Evolutionary conservation across 2,329 filamentous ascomycete species (phyloP), one percentile per base, ranked within the genome.

Genomic region (Colletotrichum echinochloae): DNA sequence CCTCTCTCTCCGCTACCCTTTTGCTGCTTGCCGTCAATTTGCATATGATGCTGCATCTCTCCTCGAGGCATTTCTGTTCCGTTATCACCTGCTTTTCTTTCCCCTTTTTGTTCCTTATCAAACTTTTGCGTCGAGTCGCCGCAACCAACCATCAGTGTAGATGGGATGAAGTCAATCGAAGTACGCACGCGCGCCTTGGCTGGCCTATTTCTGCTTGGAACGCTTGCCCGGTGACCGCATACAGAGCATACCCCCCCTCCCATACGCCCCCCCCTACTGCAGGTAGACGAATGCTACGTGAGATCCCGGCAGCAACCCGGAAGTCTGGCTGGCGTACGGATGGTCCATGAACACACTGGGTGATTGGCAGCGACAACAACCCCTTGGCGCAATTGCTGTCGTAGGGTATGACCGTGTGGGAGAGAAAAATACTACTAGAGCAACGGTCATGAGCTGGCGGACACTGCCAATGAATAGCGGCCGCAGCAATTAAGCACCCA

Each of bases 81-180:
- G 30, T 44, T 33, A 12, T 48, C 56, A 39, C 37, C 35, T 26
- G 37, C 20, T 55, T 52, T 23, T 16, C 9, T 23, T 46, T 44
- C 4, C n/a, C 6, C 8, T 18, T 18, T 3, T 54, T 60, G 28
- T 23, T 49, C 23, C 67, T 67, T 71, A 71, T 63, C 65, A 55
- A 41, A 63, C 51, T 60, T 55, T 55, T 60, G 37, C 9, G 9
- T 44, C 48, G 35, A 62, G 37, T 54, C 60, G 44, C 18, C 49
- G 48, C 54, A 55, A 48, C 55, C 52, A 28, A 60, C 55, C 63
- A 61, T 35, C 33, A 44, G 20, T 23, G n/a, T 39, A 67, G 59
- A 63, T 68, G 68, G 44, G 64, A 68, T 71, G 68, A 71, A 68
- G 68, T 71, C 64, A 68, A 71, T 71, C 68, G 68, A 71, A 71